phyloP scores from a whole-genome alignment of 306 rosid genomes.

The barrel medic (Medicago truncatula) region MtrunA17r5.0-ANR NC_053044.1:44519501-44520000 shows the following conservation, averaged over 20 bases:
- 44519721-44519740: conserved; percentile 68
- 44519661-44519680: conserved; percentile 76
- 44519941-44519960: conserved; percentile 71
- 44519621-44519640: conserved; percentile 65
- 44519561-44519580: conserved; percentile 75
- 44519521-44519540: conserved; percentile 68
- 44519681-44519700: conserved; percentile 90
- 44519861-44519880: conserved; percentile 79
- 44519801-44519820: conserved; percentile 80
- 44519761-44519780: conserved; percentile 66
- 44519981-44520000: conserved; percentile 82
- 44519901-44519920: conserved; percentile 74
- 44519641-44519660: conserved; percentile 74
- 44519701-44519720: conserved; percentile 77
- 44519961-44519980: conserved; percentile 91
- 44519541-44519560: conserved; percentile 69
- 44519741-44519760: conserved; percentile 81
- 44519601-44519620: conserved; percentile 82
- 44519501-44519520: conserved; percentile 71
- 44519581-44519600: conserved; percentile 64
- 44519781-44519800: conserved; percentile 79
- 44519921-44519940: conserved; percentile 81
- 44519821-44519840: conserved; percentile 82
- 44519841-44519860: conserved; percentile 75
- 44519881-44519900: conserved; percentile 81